Percentiles rank a stretch among this genome's conserved stretches.
These are phyloP conservation scores for Plasmodium gallinaceum DNA, from an alignment of 169 alveolate species.

Conservation along the genomic window DNA sequence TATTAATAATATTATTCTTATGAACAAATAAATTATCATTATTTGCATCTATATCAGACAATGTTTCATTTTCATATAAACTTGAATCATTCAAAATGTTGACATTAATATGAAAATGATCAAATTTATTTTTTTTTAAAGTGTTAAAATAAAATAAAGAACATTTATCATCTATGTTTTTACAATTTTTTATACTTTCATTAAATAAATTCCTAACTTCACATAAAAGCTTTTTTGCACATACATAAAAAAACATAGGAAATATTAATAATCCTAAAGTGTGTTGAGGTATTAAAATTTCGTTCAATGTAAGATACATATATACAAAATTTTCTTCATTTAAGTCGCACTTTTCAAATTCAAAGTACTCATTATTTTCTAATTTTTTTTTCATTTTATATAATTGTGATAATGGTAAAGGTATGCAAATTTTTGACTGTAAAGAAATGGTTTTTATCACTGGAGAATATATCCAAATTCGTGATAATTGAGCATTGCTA, in stretches of 20 bases:
- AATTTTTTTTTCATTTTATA: constrained; percentile 23
- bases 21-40: not conserved
- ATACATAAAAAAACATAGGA: constrained; percentile 3
- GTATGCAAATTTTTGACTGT: constrained; percentile 16
- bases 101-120: not conserved
- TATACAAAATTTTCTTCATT: constrained; percentile 25
- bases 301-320: constrained; percentile 7
- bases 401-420: constrained; percentile 20
- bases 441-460: constrained; percentile 10
- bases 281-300: constrained; percentile 11
- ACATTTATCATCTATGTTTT: not conserved
- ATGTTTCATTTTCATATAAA: constrained; percentile 4
- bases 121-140: not conserved
- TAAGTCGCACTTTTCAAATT: constrained; percentile 2
- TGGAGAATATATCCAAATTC: constrained; percentile 33
- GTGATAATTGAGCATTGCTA: constrained; percentile 5
- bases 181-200: not conserved
- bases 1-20: not conserved
- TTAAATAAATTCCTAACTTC: constrained; percentile 3
- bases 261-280: constrained; percentile 6
- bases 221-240: constrained; percentile 1
- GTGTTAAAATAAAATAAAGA: not conserved
- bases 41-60: not conserved
- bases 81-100: constrained; percentile 4
- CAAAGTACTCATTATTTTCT: constrained; percentile 15